These are phyloP conservation scores for Diplotaxis tenuifolia DNA, from an alignment of 345 rosid genomes.

Conservation along the genomic window DNA sequence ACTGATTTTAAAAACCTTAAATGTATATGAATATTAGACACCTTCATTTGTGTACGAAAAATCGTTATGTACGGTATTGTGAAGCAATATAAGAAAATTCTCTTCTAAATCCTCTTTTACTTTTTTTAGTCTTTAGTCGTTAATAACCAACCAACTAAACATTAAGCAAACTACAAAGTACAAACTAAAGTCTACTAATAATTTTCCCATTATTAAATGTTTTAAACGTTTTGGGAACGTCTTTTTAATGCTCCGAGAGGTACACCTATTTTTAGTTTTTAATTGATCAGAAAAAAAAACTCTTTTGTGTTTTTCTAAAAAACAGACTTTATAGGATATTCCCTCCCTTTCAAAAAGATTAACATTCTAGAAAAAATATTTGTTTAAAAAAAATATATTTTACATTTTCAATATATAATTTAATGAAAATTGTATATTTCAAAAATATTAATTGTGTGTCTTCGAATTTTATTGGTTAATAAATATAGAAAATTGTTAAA, in stretches of 20 bases:
- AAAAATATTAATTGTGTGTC: too few species aligned
- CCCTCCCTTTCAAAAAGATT: too few species aligned
- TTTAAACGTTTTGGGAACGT: constrained; percentile 10
- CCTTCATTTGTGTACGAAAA: background rate
- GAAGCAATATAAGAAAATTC: background rate
- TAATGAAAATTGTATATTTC: too few species aligned
- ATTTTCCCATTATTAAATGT: background rate
- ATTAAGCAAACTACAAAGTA: background rate
- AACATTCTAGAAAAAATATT: too few species aligned
- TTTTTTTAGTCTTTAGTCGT: background rate
- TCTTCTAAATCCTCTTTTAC: background rate
- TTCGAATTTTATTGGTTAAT: too few species aligned
- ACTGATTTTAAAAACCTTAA: background rate
- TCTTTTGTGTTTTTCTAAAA: constrained; percentile 31
- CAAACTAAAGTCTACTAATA: background rate
- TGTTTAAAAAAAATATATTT: too few species aligned
- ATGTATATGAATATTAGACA: background rate
- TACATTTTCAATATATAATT: too few species aligned
- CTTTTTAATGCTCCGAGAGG: constrained; percentile 25
- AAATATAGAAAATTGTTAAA: too few species aligned
- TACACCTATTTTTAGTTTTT: too few species aligned
- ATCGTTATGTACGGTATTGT: background rate
- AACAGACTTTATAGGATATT: constrained; percentile 32
- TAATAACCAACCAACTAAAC: background rate
- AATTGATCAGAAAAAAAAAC: background rate